Base-by-base conservation (phyloP, 345 rosid species). In the Trapa bicornis region DNA sequence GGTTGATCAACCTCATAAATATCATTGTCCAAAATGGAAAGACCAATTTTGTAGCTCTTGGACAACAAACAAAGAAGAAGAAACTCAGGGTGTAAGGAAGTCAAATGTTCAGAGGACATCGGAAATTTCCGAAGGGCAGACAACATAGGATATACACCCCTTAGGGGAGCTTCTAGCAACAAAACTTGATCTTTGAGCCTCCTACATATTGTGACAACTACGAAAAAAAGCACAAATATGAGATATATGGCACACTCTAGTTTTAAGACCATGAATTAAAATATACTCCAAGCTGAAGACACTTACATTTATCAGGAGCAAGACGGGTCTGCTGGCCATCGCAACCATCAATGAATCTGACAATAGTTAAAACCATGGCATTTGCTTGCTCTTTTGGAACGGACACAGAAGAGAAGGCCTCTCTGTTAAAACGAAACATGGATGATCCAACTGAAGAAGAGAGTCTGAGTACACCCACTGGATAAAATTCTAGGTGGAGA, bases 1-100 rank as follows among this genome's bases (percentile, higher is more conserved):
- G 96, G 99, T 72, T 82, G 93, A 77, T 86, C 95, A 79, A 95
- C 81, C 77, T 95, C 99, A 68, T 84, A 76, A 71, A 87, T 84
- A 72, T 91, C 89, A 79, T 95, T 96, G 78, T 83, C 89, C 68
- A 94, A 75, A 75, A 91, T 58, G 41, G 96, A 83, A 72, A 87
- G 77, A 64, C 95, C 99, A 58, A 83, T 72, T 80, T 87, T 91
- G 67, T 95, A 91, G 74, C 79, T 80, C 77, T 86, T 89, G 0
- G 97, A 74, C 79, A 71, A 77, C 77, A 95, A 73, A 75, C 99
- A 89, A 65, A 95, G 85, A 57, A 83, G 90, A 81, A 94, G 97
- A 81, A 83, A 75, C 69, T 88, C 97, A 4, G 97, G 96, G 77
- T 94, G 99, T 80, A 94, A 81, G 17, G 89, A 35, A 71, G 92